phyloP scores from a whole-genome alignment of 2,329 filamentous ascomycete species.

The Fusarium tuaranense region DNA sequence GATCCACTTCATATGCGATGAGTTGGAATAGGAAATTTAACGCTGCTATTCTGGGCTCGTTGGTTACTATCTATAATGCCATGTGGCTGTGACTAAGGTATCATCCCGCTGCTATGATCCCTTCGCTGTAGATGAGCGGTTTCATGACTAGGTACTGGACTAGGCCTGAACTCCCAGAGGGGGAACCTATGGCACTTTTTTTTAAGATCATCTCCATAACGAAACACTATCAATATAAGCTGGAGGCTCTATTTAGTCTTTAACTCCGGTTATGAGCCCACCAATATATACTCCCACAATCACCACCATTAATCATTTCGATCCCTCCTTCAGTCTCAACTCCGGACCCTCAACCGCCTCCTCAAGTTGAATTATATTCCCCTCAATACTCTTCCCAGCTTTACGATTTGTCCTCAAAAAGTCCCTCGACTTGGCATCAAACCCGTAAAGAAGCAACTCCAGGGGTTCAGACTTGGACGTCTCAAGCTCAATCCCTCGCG shows the following conservation, averaged over 20 bases:
- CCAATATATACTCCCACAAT: background rate
- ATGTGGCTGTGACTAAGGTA: background rate
- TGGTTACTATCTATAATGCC: background rate
- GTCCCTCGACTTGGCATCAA: constrained; percentile 1
- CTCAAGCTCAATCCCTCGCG: background rate
- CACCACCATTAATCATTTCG: background rate
- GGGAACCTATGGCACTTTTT: background rate
- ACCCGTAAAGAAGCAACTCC: constrained; percentile 1
- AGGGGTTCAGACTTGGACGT: background rate
- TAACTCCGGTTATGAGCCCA: background rate
- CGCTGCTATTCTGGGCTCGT: background rate
- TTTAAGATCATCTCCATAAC: background rate
- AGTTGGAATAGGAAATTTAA: background rate
- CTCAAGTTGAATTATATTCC: background rate
- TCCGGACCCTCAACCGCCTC: background rate
- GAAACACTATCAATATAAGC: background rate
- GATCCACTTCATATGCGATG: background rate
- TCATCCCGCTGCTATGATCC: background rate
- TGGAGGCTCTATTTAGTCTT: background rate
- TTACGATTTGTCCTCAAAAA: background rate
- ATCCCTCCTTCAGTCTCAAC: background rate
- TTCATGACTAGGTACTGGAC: background rate
- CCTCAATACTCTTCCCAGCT: background rate
- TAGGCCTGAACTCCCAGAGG: background rate
- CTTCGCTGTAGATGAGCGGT: background rate